These are phyloP conservation scores for Melaleuca quinquenervia DNA, from an alignment of 345 rosid genomes.

Conservation along the genomic window DNA sequence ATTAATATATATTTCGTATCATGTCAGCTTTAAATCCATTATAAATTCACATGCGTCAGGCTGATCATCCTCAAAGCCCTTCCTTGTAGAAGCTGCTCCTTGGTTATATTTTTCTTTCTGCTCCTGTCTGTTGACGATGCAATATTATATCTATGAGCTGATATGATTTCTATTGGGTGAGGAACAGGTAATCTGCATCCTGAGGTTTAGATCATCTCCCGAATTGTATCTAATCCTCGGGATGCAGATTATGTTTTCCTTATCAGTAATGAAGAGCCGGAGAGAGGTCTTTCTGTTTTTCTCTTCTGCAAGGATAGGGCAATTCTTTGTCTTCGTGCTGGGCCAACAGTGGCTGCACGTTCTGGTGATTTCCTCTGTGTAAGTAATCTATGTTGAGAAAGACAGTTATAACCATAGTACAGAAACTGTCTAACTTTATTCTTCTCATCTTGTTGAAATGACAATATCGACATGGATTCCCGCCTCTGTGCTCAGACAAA, in stretches of 20 bases:
- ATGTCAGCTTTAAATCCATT: slow-evolving; percentile 12
- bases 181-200: slow-evolving; percentile 68
- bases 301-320: not conserved
- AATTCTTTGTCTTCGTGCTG: not conserved
- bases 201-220: slow-evolving; percentile 43
- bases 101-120: not conserved
- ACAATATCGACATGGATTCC: not conserved
- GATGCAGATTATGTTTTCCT: slow-evolving; percentile 56
- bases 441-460: not conserved
- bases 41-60: slow-evolving; percentile 24
- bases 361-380: not conserved
- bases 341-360: not conserved
- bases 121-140: not conserved
- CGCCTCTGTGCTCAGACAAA: not conserved
- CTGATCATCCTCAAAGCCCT: not conserved
- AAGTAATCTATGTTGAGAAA: not conserved
- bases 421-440: not conserved
- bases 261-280: slow-evolving; percentile 14
- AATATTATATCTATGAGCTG: not conserved
- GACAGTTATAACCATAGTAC: not conserved
- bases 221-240: slow-evolving; percentile 31
- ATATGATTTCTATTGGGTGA: slow-evolving; percentile 13
- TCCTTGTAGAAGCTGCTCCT: not conserved
- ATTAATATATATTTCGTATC: not conserved
- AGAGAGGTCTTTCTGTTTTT: not conserved